phyloP scores from a whole-genome alignment of 257 asterid species.

The Pogostemon cablin region DNA sequence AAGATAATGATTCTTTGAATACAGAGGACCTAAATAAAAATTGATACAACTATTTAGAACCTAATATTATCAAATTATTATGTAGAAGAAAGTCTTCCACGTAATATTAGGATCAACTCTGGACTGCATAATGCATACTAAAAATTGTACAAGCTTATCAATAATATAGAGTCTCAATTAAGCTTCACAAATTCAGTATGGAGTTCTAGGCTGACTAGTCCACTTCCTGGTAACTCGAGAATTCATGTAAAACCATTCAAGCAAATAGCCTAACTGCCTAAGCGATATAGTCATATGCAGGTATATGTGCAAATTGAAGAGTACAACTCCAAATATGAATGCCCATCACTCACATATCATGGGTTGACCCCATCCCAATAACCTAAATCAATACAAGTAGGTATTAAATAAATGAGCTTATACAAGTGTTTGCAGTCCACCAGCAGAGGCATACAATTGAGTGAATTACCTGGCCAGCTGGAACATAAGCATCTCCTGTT shows the following conservation, averaged over 20 bases:
- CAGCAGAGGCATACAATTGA: conserved; percentile 15
- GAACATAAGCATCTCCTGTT: conserved; percentile 92
- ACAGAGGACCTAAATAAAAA: background rate
- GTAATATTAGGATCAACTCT: conserved; percentile 19
- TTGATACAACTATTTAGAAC: conserved; percentile 16
- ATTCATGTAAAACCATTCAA: conserved; percentile 3
- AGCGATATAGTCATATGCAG: background rate
- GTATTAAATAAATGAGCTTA: conserved; percentile 1
- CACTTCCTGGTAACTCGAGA: conserved; percentile 24
- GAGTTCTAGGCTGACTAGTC: conserved; percentile 10
- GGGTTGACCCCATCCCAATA: background rate
- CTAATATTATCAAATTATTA: background rate
- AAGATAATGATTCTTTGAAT: conserved; percentile 3
- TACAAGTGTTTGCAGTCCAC: background rate
- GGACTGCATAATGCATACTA: conserved; percentile 24
- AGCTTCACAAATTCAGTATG: conserved; percentile 10
- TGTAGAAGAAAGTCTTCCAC: background rate
- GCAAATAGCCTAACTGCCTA: background rate
- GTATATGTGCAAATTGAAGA: background rate
- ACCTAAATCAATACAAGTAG: background rate
- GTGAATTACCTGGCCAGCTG: conserved; percentile 90
- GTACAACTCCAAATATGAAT: conserved; percentile 14
- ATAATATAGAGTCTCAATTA: background rate
- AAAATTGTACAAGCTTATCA: conserved; percentile 12
- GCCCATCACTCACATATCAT: background rate